Conservation (phyloP, 2,329 filamentous ascomycete species). For the Fusarium acutatum region DNA sequence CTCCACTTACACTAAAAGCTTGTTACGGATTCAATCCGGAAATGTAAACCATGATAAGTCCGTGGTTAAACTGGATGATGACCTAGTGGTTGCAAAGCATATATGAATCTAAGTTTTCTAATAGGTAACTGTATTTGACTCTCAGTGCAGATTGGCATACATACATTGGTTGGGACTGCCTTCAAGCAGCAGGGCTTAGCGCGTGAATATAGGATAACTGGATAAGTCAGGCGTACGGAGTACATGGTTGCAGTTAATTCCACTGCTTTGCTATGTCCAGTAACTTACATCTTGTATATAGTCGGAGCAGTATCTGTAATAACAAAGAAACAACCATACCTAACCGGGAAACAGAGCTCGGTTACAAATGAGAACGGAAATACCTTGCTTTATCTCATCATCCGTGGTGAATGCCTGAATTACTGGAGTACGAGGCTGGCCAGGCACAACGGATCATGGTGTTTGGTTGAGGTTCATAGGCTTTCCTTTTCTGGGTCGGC, state of each 20-base stretch:
- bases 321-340: neutral
- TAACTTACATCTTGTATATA: neutral
- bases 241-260: neutral
- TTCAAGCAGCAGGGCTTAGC: neutral
- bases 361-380: neutral
- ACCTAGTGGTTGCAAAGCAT: neutral
- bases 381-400: neutral
- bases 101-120: too few species aligned
- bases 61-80: neutral
- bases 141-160: neutral
- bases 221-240: neutral
- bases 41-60: neutral
- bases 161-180: neutral
- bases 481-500: neutral
- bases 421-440: neutral
- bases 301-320: neutral
- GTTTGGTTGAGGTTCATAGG: neutral
- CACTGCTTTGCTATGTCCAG: neutral
- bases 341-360: neutral
- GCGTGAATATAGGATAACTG: neutral
- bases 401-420: neutral
- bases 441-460: neutral
- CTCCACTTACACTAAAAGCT: neutral
- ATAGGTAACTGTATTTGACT: neutral
- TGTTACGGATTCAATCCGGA: constrained; percentile 18